Evolutionary conservation across 331 rosid genomes (phyloP), one percentile per base, ranked within the genome.

Genomic region (Prunus yedoensis): DNA sequence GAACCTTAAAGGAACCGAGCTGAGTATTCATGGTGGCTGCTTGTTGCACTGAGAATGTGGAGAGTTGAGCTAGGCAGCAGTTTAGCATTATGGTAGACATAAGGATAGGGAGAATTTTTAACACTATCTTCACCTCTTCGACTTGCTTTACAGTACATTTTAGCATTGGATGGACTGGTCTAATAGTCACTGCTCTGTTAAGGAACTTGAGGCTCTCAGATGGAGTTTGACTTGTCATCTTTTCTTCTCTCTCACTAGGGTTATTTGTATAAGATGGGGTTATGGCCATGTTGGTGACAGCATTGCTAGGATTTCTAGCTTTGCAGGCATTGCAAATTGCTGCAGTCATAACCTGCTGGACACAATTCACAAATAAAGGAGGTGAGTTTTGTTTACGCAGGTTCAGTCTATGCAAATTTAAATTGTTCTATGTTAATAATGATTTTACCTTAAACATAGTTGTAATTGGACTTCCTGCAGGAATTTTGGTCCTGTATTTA

Each of bases 41-140:
- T 68, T 93, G 98, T 79, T 93, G 91, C n/a, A 91, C 89, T 27
- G 93, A 91, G 61, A 93, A 91, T 18, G 97, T 93, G 23, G 97
- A 91, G 70, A 93, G 93, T 45, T 93, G 98, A 47, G 98, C 98
- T 9, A 93, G 88, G 79, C 96, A 91, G 66, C 89, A 85, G 81
- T 93, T 93, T 30, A 91, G 84, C 86, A 89, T 89, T 82, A 93
- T 80, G 61, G 95, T 88, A 74, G 95, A 88, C 71, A 75, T 81
- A n/a, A 93, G 88, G 57, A 93, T 87, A 41, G 98, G 98, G 49
- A 93, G 89, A 10, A 88, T 80, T 20, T 51, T 88, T 12, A 83
- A 8, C 14, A 89, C 95, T 35, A 68, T 66, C 67, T 93, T 88
- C 5, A 81, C 93, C 30, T 91, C 93, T 83, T 93, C 92, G 14